phyloP scores from a whole-genome alignment of 2,329 filamentous ascomycete genomes.

The Cylindrodendrum hubeiense region DNA sequence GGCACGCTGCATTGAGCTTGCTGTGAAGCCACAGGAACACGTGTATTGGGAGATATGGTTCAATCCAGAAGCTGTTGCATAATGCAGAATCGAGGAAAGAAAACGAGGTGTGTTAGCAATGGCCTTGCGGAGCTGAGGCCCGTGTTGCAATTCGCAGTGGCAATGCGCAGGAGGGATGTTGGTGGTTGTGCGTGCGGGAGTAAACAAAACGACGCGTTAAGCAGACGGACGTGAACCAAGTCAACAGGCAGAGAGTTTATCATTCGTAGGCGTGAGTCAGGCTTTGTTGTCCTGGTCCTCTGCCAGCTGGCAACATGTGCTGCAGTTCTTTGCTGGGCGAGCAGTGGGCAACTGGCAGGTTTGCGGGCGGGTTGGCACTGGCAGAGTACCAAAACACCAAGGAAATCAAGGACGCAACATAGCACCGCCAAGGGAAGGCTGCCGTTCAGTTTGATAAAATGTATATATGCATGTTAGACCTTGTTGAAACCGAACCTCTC shows the following conservation, averaged over 20 bases:
- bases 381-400: background rate
- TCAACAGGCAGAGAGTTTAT: background rate
- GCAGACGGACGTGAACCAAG: background rate
- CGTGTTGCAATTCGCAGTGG: no score
- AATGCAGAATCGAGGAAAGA: background rate
- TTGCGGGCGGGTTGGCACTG: background rate
- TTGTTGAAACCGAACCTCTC: background rate
- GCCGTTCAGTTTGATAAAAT: background rate
- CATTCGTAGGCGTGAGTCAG: background rate
- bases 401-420: background rate
- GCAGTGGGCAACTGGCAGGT: background rate
- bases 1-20: conserved; percentile 34
- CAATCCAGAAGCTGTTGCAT: background rate
- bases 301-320: conserved; percentile 5
- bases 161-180: background rate
- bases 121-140: background rate
- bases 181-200: background rate
- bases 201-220: conserved; percentile 10
- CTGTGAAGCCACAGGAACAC: conserved; percentile 15
- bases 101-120: background rate
- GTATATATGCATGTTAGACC: background rate
- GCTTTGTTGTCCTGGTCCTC: background rate
- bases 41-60: background rate
- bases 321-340: background rate
- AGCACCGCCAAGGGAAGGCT: background rate